Evolutionary conservation across 179 eudicot species (phyloP).

Genomic region (Beta corolliflora): DNA sequence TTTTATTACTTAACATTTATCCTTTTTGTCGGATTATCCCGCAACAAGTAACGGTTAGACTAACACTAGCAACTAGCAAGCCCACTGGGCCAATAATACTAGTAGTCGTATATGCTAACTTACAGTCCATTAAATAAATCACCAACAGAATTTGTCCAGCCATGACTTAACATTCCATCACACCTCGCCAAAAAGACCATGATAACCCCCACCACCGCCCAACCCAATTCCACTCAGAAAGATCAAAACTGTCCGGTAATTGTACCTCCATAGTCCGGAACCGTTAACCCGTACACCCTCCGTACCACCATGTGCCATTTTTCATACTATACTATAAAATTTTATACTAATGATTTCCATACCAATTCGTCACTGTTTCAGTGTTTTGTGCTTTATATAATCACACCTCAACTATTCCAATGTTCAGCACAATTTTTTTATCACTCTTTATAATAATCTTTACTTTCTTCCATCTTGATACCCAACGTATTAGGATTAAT

Average conservation of each 20-base stretch:
- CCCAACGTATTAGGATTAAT: too few species aligned
- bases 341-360: not conserved
- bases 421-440: too few species aligned
- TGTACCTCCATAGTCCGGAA: conserved; percentile 5
- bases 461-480: too few species aligned
- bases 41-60: not conserved
- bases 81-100: not conserved
- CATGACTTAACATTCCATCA: not conserved
- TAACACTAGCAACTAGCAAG: too few species aligned
- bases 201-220: conserved; percentile 11
- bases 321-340: not conserved
- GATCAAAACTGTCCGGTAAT: not conserved
- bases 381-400: too few species aligned
- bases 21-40: too few species aligned
- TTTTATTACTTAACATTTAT: too few species aligned
- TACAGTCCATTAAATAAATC: conserved; percentile 2
- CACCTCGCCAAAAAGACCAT: not conserved
- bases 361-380: not conserved
- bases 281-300: conserved; percentile 20
- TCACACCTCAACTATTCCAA: too few species aligned
- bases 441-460: too few species aligned
- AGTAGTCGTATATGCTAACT: not conserved
- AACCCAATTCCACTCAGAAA: not conserved
- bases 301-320: conserved; percentile 27
- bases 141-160: conserved; percentile 12